These are phyloP conservation scores for Chlorella variabilis DNA, from an alignment of 163 green algal species.

Conservation along the genomic window DNA sequence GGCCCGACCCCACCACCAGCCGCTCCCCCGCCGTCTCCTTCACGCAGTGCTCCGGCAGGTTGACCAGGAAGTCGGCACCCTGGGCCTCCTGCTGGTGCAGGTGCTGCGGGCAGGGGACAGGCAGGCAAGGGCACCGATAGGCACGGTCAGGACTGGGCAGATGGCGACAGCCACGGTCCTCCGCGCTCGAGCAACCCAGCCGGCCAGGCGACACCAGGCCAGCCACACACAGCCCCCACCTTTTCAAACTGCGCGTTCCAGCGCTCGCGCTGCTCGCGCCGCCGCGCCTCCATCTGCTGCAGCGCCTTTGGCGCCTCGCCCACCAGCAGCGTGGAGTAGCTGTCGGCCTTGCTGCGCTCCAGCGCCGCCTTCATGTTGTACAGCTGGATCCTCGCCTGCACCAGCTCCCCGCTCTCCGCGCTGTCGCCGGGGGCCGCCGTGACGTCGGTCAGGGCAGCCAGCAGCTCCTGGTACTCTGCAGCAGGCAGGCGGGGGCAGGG, in stretches of 20 bases:
- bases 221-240: background rate
- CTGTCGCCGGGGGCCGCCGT: background rate
- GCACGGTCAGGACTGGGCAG: background rate
- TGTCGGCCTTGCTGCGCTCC: constrained; percentile 34
- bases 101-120: constrained; percentile 5
- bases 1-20: constrained; percentile 32
- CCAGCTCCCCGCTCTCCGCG: constrained; percentile 12
- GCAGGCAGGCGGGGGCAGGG: no score
- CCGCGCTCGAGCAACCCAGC: background rate
- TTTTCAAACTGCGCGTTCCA: constrained; percentile 2
- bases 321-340: constrained; percentile 42
- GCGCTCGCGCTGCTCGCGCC: constrained; percentile 24
- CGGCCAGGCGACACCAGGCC: background rate
- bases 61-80: constrained; percentile 34
- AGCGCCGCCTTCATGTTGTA: constrained; percentile 54
- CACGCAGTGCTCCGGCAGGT: constrained; percentile 56
- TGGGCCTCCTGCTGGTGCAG: background rate
- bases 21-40: constrained; percentile 41
- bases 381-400: constrained; percentile 41
- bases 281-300: constrained; percentile 7
- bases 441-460: constrained; percentile 37
- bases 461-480: constrained; percentile 46
- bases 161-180: background rate
- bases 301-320: constrained; percentile 29
- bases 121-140: background rate